Base-by-base conservation (phyloP, 2,329 filamentous ascomycete genomes). In the Escovopsis sp. region DNA sequence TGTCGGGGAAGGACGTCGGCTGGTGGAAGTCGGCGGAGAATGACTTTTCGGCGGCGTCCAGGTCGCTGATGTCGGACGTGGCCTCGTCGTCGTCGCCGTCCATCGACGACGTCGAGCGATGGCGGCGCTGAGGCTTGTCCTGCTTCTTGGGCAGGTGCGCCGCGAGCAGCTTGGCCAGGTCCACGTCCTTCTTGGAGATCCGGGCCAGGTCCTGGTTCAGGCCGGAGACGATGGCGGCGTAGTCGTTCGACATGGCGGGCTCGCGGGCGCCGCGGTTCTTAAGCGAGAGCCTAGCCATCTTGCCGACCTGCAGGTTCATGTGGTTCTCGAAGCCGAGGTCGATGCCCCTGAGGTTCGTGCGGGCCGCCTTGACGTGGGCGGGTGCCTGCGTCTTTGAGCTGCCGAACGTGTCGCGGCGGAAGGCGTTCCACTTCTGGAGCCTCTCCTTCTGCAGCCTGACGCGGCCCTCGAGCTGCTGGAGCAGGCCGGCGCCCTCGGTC, bases 371-470 rank as follows among this genome's bases (percentile, higher is more conserved):
- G 13, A 43, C 40, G 34, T 53, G 52, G 41, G 51, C 47, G 1
- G 48, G 49, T 2, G 51, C 53, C n/a, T 46, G 47, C 47, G 43
- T 33, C 40, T 44, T 7, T 43, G 47, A 20, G 14, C 60, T 54
- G 1, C 64, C 61, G 16, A 70, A 68, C 45, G 70, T 59, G 14
- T 59, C 61, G 48, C 66, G 61, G 46, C 73, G 67, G 46, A 86
- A 85, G n/a, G 66, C 67, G 50, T 81, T 72, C 87, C 86, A 94
- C 56, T 72, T 78, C 40, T 74, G 68, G 25, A 94, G 58, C 33
- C 86, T 74, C 36, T 72, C 69, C 41, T 72, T 72, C 51, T 94
- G 86, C 7, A 71, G 64, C 35, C 67, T 64, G 0, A 91, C 74
- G 12, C 84, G 72, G 15, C 61, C 60, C 41, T 89, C 81, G 5